Base-by-base conservation (phyloP, 2,329 filamentous ascomycete genomes). In the Penicillium sp. region DNA sequence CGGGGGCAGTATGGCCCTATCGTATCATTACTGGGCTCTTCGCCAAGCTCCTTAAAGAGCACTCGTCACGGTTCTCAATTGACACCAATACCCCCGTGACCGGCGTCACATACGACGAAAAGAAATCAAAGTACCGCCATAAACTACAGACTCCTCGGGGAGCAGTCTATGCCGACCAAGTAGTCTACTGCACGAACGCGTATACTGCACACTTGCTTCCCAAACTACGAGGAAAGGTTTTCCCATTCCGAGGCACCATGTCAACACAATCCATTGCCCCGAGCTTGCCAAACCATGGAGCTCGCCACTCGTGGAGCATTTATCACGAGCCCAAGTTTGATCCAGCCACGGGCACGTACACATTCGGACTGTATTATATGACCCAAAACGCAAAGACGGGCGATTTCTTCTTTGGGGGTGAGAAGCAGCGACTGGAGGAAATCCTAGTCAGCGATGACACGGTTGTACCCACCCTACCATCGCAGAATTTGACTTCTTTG, bases 111-210 rank as follows among this genome's bases (percentile, higher is more conserved):
- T 25, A 53, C 25, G 35, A 45, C 6, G 10, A 26, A 10, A 25
- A 57, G 7, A 35, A 53, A 2, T 19, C 26, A 1, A 22, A 13
- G 6, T 40, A 59, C 35, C 49, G 63, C 4, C 83, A 82, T 64
- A 69, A 72, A 3, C 64, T 86, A 6, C 66, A 72, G 2, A 85
- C 84, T 1, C 57, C 68, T 0, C 75, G 80, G 3, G 83, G 83
- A 3, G 61, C 42, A 0, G 73, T 86, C 35, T 68, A 68, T 6
- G 77, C 82, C 7, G 73, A 73, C 1, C 79, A 86, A 46, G 75
- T 88, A 1, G 75, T 87, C 1, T 82, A 87, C 42, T 59, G 57
- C 33, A 30, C 42, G 4, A 59, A 59, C 16, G 57, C 33, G 7
- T 59, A 53, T 33, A 54, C 48, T 19, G 45, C 49, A 22, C 57